Base-by-base conservation (phyloP, 2,329 filamentous ascomycete genomes). In the Leptographium flavum region DNA sequence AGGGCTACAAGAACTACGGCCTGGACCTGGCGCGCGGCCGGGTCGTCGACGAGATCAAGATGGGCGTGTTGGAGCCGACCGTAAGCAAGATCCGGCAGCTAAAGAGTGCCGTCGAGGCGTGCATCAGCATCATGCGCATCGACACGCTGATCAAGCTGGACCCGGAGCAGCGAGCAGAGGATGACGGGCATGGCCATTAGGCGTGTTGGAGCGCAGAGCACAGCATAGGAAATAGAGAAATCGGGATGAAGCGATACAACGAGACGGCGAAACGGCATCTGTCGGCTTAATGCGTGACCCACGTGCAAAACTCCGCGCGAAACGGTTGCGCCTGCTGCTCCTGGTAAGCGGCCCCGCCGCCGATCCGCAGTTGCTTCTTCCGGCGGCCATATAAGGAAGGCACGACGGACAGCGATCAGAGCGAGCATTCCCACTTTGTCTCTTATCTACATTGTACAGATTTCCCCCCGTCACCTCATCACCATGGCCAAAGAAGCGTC, bases 1-100 rank as follows among this genome's bases (percentile, higher is more conserved):
- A 94, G 79, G 85, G 84, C 56, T 98, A 96, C 73, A 92, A 90
- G 70, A 98, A 98, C 73, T 98, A 98, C 64, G 92, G 92, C 42
- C 71, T 98, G 47, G 93, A 98, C 63, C 70, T 98, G 57, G 72
- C 72, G 47, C 87, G 84, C 62, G 92, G 92, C 55, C 90, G 87
- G 62, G 86, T 96, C 47, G 81, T 88, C 45, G 92, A 98, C 63
- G 81, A 87, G 68, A 71, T 98, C 58, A 96, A 96, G 75, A 81
- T 86, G 13, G 92, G 92, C 59, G 88, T 98, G 50, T 65, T 98
- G 59, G 92, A 98, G 71, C 92, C 92, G 28, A 94, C 84, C 66
- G 87, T 98, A 71, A 95, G 90, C 76, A 98, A 98, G 74, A 77
- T 98, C 55, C 83, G 90, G 66, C 92, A 96, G 72, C 72, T 98